A percentile compares a stretch with the other conserved stretches of the same genome.
Conservation (phyloP, 73 alveolate genomes). For the Paramecium sonneborni region DNA sequence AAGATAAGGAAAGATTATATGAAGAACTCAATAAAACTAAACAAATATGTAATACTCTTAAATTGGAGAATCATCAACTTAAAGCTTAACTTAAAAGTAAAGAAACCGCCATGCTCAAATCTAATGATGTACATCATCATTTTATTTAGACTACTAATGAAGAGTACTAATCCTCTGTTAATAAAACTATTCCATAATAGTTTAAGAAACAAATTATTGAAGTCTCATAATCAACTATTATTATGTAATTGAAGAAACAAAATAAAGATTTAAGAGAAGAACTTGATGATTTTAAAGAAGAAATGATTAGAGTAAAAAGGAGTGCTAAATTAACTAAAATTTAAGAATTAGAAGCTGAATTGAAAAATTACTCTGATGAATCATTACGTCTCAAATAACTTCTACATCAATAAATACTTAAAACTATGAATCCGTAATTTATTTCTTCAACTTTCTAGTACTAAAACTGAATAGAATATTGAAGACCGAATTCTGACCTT, state of each 20-base stretch:
- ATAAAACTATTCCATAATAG: not conserved
- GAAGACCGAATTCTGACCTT: not conserved
- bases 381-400: not conserved
- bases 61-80: not conserved
- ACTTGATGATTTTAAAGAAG: constrained; percentile 3
- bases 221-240: not conserved
- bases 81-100: constrained; percentile 20
- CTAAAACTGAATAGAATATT: not conserved
- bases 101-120: not conserved
- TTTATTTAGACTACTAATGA: not conserved
- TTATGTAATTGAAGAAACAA: constrained; percentile 31
- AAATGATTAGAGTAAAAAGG: constrained; percentile 29
- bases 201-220: not conserved
- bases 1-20: constrained; percentile 46
- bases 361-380: constrained; percentile 8
- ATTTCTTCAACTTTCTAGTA: not conserved
- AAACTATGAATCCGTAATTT: not conserved
- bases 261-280: constrained; percentile 45
- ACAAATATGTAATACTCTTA: not conserved
- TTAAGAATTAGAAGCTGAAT: constrained; percentile 48
- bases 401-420: constrained; percentile 11
- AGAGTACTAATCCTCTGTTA: not conserved
- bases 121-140: not conserved
- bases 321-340: constrained; percentile 46
- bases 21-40: constrained; percentile 48